Base-by-base conservation (phyloP, 148 eudicot genomes). In the Vaccinium vitisidaea region DNA sequence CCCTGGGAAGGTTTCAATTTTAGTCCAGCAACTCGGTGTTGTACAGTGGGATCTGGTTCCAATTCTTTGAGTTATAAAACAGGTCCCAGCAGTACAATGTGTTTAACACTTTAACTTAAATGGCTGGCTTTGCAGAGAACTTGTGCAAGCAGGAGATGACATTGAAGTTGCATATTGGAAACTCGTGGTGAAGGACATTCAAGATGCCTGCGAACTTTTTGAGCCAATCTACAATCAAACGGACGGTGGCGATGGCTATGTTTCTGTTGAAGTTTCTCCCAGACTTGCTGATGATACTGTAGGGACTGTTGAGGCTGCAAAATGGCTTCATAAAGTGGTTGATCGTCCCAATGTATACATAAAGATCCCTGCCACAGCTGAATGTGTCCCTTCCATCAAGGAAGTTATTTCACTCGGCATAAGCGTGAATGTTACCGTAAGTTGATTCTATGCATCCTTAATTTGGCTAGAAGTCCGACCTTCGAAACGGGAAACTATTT, bases 261-360 rank as follows among this genome's bases (percentile, higher is more conserved):
- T 97, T 80, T 97, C 99, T 36, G 99, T 97, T 87, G 99, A 97
- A 90, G 99, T 97, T 82, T 97, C 99, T 83, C 99, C 99, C 7
- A 84, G 90, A 79, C 99, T 97, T 86, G 99, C 99, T 75, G 98
- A 95, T 89, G 99, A 97, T 85, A 97, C 99, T 18, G n/a, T 82
- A 55, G 97, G 95, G 54, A 95, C 99, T n/a, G 87, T 97, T 19
- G 98, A 94, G 79, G 98, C 99, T 89, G 99, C 98, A 71, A 95
- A 93, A 87, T 97, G 98, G 98, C 98, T 97, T 81, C 98, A 92
- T 80, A 88, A 90, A 83, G 88, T 89, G 69, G 99, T 97, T 77
- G 84, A 90, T 84, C 98, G 98, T 19, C 85, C 91, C 84, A 97
- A 97, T 90, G 99, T 93, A 49, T 97, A 97, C 90, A 97, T 97